Base-by-base conservation (phyloP, 2,329 filamentous ascomycete genomes). In the Moelleriella libera region DNA sequence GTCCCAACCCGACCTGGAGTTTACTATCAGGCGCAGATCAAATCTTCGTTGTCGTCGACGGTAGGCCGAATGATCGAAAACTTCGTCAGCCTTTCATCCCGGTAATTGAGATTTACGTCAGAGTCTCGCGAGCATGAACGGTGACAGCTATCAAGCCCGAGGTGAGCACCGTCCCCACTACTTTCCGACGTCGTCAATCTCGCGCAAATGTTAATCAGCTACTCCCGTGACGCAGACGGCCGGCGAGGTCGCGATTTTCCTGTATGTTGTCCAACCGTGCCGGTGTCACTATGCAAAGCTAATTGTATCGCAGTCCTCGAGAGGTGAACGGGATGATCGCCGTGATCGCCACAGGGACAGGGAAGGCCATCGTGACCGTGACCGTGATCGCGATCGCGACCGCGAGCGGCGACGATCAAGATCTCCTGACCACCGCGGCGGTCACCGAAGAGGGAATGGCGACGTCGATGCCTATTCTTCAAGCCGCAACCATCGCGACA, bases 381-480 rank as follows among this genome's bases (percentile, higher is more conserved):
- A 61, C 37, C 60, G 61, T 46, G 54, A 64, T 47, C 60, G 68
- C 49, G 66, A 68, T 44, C 61, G 67, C 54, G 62, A 68, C 43
- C 61, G 67, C 54, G 62, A 68, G 53, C 65, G 67, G 59, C 77
- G 88, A 67, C 84, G 90, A 54, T 95, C 89, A 51, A 82, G 90
- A 61, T 97, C 90, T 14, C 89, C 89, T 49, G 82, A 85, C 57
- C 81, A 86, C 60, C 75, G 49, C 21, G 47, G 68, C 50, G 58
- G 78, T 58, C 71, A 79, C 54, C 76, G 82, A 49, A 81, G 86
- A 56, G 84, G 84, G 56, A 84, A 92, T n/a, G 49, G 76, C 63
- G 76, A 79, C 49, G 86, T 90, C 64, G 88, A 96, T 66, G 82
- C 85, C 48, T 97, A 97, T 68, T 94, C 89, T 21, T 88, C 86